Conservation (phyloP, 768 basidiomycete genomes). For the Boletus tylopilopsis region DNA sequence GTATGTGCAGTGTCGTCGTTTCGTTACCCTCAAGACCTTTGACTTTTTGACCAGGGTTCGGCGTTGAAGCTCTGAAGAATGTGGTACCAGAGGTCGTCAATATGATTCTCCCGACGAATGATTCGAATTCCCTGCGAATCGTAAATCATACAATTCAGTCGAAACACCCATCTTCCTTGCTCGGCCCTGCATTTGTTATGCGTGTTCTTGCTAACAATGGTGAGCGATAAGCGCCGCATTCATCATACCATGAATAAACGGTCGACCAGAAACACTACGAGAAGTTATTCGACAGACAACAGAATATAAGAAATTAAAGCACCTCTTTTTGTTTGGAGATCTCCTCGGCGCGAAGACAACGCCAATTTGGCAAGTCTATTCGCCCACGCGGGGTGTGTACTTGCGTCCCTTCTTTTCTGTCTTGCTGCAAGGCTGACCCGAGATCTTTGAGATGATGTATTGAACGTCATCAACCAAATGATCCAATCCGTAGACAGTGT, state of each 20-base stretch:
- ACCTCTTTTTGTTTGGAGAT: constrained; percentile 10
- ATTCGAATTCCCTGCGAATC: background rate
- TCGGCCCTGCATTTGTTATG: constrained; percentile 1
- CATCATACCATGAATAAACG: background rate
- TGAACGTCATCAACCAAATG: constrained; percentile 3
- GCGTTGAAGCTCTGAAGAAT: constrained; percentile 2
- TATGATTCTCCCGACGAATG: constrained; percentile 2
- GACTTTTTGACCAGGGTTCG: constrained; percentile 3
- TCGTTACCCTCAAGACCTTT: background rate
- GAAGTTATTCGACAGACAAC: constrained; percentile 14
- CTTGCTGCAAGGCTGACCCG: background rate
- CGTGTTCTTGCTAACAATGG: constrained; percentile 6
- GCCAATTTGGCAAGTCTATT: constrained; percentile 1
- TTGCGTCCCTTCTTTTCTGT: background rate
- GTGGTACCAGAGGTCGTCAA: constrained; percentile 1
- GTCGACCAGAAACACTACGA: constrained; percentile 14
- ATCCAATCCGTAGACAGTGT: constrained; percentile 6
- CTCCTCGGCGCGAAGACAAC: constrained; percentile 1
- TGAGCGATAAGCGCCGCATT: background rate
- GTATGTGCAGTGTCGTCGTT: background rate
- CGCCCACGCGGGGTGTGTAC: constrained; percentile 1
- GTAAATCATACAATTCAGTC: background rate
- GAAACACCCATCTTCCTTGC: constrained; percentile 1
- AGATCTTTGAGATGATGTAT: background rate
- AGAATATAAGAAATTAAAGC: constrained; percentile 14